Evolutionary conservation across 805 yeast genomes (phyloP), one percentile per base, ranked within the genome.

Genomic region (Torulaspora microellipsoides): DNA sequence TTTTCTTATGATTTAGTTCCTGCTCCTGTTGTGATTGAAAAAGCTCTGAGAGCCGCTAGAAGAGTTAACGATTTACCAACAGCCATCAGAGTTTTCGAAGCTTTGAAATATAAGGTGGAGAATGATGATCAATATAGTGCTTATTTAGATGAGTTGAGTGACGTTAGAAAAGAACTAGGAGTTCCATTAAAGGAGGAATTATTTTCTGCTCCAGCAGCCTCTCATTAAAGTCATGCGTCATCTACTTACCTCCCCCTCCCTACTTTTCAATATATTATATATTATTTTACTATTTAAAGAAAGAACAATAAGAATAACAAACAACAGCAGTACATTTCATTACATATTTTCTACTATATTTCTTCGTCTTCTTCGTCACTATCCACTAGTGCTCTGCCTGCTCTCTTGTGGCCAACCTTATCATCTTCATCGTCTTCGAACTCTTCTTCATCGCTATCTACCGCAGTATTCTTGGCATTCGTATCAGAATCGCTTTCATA

Each of bases 31-130:
- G 98, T 93, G 51, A 78, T 93, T 64, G 96, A 87, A 72, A 86
- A 85, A 72, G 99, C 99, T 38, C 77, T 93, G 66, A 82, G 86
- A 73, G 99, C 99, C 37, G 90, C 97, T 59, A 90, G 99, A 82
- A 87, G 98, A 74, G 98, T 93, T 56, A 88, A 93, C 72, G 99
- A 93, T 75, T 87, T 87, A 73, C 96, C 99, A 49, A 90, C 98
- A 48, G 99, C 99, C 44, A 93, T 89, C 57, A 86, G 99, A 75
- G 96, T 95, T 45, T 93, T 93, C 62, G 99, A 91, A 77, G 98
- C 95, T 55, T 80, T 93, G 67, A 87, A 85, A 70, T 87, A 81
- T 81, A 93, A 93, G 77, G 98, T 93, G 53, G 97, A 91, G 71
- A 87, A 83, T 74, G 81, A 79, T 66, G 84, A 83, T 58, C 98